Base-by-base conservation (phyloP, 495 filamentous ascomycete species). In the Zalerion maritima region DNA sequence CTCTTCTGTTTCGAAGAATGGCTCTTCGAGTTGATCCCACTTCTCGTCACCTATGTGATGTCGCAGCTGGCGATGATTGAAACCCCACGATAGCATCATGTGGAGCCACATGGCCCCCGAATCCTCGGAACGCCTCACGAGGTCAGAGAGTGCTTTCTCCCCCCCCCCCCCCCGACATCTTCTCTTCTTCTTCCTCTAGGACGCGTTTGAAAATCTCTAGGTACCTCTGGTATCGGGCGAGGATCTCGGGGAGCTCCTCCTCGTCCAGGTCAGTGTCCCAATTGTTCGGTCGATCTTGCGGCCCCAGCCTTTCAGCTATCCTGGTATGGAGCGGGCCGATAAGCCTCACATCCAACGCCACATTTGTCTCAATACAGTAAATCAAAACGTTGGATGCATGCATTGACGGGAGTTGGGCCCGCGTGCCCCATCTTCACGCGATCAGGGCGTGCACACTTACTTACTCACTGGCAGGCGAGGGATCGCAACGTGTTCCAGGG, bases 31-130 rank as follows among this genome's bases (percentile, higher is more conserved):
- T 16, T 32, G 13, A 6, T 37, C 42, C 49, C 45, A 50, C 40
- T 47, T 34, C 11, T 22, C 25, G 43, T 18, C 9, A n/a, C 47
- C 40, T 7, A 52, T 7, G 38, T 53, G 41, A 28, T 19, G 42
- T n/a, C 41, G 40, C 21, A 56, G 41, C 13, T 54, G 32, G 32
- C 41, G 35, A 35, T 47, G 37, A 22, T 46, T 51, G 23, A 55
- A 55, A 23, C 47, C 49, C 29, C 34, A 42, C 26, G 37, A 47
- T 19, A 54, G 39, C 3, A 49, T 37, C 42, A 54, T 49, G 34
- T 54, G 42, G 7, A 49, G 22, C 49, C 50, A 55, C 48, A 55
- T 55, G 20, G 46, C 48, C 15, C 46, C 46, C 4, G 48, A 50
- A 22, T 9, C 24, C 22, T 34, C 19, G 19, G 31, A 34, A 26